A percentile compares a stretch with the other conserved stretches of the same genome.
Evolutionary conservation across 2,329 filamentous ascomycete species (phyloP).

Genomic region (Arthrinium puccinioides): DNA sequence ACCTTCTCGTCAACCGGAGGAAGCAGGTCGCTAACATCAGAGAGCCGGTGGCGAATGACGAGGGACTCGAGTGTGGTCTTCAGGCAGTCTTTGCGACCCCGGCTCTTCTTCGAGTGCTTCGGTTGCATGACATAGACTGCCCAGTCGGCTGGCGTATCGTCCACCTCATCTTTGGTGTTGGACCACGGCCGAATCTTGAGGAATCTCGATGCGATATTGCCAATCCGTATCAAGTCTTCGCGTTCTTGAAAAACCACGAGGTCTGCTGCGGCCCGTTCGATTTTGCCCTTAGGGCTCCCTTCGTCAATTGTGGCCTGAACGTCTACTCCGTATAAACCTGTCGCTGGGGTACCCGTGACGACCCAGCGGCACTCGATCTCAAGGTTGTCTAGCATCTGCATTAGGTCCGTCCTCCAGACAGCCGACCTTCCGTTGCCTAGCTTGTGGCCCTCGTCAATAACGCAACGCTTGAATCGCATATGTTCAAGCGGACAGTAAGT

Average conservation of each 20-base stretch:
- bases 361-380: constrained; percentile 73
- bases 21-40: constrained; percentile 62
- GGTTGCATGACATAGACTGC: constrained; percentile 61
- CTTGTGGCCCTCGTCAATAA: constrained; percentile 87
- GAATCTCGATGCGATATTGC: constrained; percentile 62
- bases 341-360: constrained; percentile 83
- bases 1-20: constrained; percentile 67
- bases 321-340: constrained; percentile 61
- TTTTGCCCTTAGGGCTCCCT: constrained; percentile 8
- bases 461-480: constrained; percentile 79
- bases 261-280: constrained; percentile 16
- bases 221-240: constrained; percentile 60
- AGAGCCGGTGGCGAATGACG: constrained; percentile 71
- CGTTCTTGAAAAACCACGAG: constrained; percentile 35
- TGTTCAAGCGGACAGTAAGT: constrained; percentile 54
- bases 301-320: constrained; percentile 50
- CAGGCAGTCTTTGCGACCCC: constrained; percentile 56
- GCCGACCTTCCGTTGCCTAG: constrained; percentile 57
- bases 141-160: constrained; percentile 61
- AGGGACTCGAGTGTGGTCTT: constrained; percentile 65
- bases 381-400: constrained; percentile 44
- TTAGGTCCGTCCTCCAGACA: constrained; percentile 46
- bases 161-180: constrained; percentile 45
- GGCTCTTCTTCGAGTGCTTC: constrained; percentile 40
- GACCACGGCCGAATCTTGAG: constrained; percentile 75